These are phyloP conservation scores for Halocafeteria seosinensis DNA, from an alignment of 108 stramenopile genomes.

Conservation along the genomic window DNA sequence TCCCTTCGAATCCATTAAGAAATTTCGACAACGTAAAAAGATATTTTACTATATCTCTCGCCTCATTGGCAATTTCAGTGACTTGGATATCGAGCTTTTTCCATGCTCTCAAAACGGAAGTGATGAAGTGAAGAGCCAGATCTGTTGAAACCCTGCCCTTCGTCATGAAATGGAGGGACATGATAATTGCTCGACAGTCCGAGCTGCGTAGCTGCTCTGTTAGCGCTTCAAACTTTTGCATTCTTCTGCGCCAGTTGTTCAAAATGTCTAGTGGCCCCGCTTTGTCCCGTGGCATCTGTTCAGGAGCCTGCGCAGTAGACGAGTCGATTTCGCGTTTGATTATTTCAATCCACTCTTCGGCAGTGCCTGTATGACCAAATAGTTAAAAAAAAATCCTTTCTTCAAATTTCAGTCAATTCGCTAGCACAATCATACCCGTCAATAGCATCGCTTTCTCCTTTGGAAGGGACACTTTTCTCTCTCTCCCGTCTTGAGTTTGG, in stretches of 20 bases:
- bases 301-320: too few species aligned
- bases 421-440: too few species aligned
- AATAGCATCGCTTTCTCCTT: too few species aligned
- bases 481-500: too few species aligned
- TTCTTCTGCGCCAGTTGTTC: conserved; percentile 38
- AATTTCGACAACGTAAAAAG: conserved; percentile 39
- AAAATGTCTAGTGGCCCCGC: conserved; percentile 37
- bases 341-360: too few species aligned
- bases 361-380: too few species aligned
- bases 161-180: conserved; percentile 20
- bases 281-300: too few species aligned
- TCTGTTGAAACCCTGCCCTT: conserved; percentile 5
- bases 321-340: too few species aligned
- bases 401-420: too few species aligned
- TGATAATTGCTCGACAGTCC: conserved; percentile 20
- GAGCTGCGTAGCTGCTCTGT: conserved; percentile 43
- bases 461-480: too few species aligned
- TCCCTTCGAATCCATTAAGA: conserved; percentile 31
- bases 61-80: conserved; percentile 49
- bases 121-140: neutral
- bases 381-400: too few species aligned
- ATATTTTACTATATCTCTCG: conserved; percentile 49
- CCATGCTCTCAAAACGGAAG: conserved; percentile 16
- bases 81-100: conserved; percentile 36
- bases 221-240: conserved; percentile 35